A percentile compares a stretch with the other conserved stretches of the same genome.
These are phyloP conservation scores for Rhizomucor pusillus DNA, from an alignment of 371 early-diverging fungal species.

Conservation along the genomic window DNA sequence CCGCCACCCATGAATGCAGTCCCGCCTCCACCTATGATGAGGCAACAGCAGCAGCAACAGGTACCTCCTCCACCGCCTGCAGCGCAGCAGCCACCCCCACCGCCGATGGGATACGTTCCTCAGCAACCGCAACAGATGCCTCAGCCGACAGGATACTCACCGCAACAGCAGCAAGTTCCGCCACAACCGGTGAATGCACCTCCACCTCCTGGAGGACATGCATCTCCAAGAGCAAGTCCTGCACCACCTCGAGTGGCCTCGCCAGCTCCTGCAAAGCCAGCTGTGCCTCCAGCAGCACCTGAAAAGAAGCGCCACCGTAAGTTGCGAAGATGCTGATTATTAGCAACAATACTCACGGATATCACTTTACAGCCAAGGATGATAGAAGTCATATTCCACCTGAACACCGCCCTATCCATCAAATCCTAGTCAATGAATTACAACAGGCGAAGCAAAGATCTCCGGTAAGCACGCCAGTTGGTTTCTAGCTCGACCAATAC, in stretches of 20 bases:
- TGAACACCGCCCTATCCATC: conserved; percentile 59
- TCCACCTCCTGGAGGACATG: not conserved
- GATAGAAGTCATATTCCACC: conserved; percentile 81
- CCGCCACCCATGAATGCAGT: conserved; percentile 41
- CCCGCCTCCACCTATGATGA: conserved; percentile 4
- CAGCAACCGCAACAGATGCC: conserved; percentile 5
- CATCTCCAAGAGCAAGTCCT: conserved; percentile 6
- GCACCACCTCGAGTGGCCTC: not conserved
- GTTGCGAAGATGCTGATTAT: not conserved
- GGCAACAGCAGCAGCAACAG: conserved; percentile 3
- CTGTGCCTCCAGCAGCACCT: conserved; percentile 13
- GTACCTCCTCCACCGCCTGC: not conserved
- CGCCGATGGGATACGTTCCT: not conserved
- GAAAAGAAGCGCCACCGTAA: conserved; percentile 25
- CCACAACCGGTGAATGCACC: conserved; percentile 1
- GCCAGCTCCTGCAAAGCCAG: conserved; percentile 14
- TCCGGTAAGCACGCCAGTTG: conserved; percentile 36
- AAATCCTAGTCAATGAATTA: conserved; percentile 44
- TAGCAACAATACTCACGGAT: not conserved
- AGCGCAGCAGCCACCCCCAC: not conserved
- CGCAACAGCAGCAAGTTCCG: conserved; percentile 1
- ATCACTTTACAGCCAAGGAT: conserved; percentile 51
- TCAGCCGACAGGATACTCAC: not conserved
- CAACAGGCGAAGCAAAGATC: conserved; percentile 49
- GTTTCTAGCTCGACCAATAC: not conserved